Evolutionary conservation across 2,329 filamentous ascomycete genomes (phyloP).

Genomic region (Thielaviopsis populi): DNA sequence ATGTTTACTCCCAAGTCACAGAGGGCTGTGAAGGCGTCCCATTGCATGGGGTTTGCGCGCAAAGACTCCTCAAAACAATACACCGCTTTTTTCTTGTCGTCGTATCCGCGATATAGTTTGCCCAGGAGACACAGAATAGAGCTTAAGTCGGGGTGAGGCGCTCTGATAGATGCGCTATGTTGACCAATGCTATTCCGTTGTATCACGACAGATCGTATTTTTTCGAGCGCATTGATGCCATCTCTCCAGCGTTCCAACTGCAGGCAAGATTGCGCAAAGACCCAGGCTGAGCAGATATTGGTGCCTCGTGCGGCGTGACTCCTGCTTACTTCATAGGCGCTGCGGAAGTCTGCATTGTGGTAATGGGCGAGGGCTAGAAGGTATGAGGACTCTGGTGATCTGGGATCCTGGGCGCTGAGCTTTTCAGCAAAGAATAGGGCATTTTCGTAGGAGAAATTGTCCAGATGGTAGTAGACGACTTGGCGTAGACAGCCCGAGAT

Average conservation of each 20-base stretch:
- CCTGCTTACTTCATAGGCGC: slow-evolving; percentile 72
- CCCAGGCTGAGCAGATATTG: slow-evolving; percentile 76
- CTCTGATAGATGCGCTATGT: slow-evolving; percentile 62
- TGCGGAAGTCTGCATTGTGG: slow-evolving; percentile 65
- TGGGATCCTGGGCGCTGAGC: slow-evolving; percentile 67
- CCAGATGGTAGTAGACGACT: slow-evolving; percentile 55
- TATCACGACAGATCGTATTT: slow-evolving; percentile 60
- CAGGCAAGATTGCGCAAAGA: slow-evolving; percentile 82
- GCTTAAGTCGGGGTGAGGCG: slow-evolving; percentile 66
- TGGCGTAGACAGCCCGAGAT: slow-evolving; percentile 41
- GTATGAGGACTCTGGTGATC: slow-evolving; percentile 65
- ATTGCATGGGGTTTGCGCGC: slow-evolving; percentile 88
- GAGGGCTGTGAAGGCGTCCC: slow-evolving; percentile 84
- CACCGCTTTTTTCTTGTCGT: slow-evolving; percentile 69
- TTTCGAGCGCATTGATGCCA: slow-evolving; percentile 72
- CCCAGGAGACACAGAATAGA: slow-evolving; percentile 72
- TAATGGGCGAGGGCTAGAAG: slow-evolving; percentile 75
- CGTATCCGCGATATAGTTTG: slow-evolving; percentile 71
- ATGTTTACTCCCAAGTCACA: slow-evolving; percentile 78
- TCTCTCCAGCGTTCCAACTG: slow-evolving; percentile 64
- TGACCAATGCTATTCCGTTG: slow-evolving; percentile 65
- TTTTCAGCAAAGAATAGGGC: slow-evolving; percentile 88
- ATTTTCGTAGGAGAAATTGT: slow-evolving; percentile 79
- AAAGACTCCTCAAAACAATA: slow-evolving; percentile 77
- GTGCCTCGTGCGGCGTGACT: slow-evolving; percentile 52